These are phyloP conservation scores for Oxytropis ochrocephala DNA, from an alignment of 306 rosid species.

Conservation along the genomic window DNA sequence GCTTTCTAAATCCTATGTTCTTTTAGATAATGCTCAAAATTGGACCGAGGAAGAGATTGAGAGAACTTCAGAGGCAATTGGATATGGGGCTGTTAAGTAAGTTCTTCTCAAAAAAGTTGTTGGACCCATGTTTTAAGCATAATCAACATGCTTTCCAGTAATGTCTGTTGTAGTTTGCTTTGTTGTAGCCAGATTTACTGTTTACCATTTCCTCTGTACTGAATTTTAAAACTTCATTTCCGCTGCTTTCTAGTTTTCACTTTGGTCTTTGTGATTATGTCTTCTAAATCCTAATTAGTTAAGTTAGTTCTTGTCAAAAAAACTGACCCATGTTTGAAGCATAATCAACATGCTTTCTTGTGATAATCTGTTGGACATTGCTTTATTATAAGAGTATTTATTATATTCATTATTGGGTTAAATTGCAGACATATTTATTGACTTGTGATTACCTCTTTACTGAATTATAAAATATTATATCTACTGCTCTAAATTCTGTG, in stretches of 20 bases:
- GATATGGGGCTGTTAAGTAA: slow-evolving; percentile 37
- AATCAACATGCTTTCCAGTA: background rate
- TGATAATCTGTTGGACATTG: background rate
- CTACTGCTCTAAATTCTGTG: background rate
- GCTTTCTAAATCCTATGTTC: background rate
- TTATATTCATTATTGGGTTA: background rate
- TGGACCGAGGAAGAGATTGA: slow-evolving; percentile 75
- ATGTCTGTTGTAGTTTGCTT: background rate
- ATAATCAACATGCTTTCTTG: background rate
- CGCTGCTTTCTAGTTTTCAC: background rate
- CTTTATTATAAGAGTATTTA: background rate
- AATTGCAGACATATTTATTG: background rate
- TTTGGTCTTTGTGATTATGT: background rate
- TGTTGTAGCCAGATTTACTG: background rate
- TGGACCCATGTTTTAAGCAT: background rate
- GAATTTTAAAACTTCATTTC: background rate
- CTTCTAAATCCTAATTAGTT: slow-evolving; percentile 1
- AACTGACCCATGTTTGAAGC: background rate
- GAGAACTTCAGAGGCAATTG: slow-evolving; percentile 63
- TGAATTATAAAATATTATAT: background rate
- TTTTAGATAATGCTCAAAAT: background rate
- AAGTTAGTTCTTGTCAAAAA: slow-evolving; percentile 23
- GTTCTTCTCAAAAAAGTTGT: slow-evolving; percentile 22
- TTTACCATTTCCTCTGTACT: background rate
- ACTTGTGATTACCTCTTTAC: background rate